Evolutionary conservation across 106 monocot genomes (phyloP).

Genomic region (Agapanthus africanus): DNA sequence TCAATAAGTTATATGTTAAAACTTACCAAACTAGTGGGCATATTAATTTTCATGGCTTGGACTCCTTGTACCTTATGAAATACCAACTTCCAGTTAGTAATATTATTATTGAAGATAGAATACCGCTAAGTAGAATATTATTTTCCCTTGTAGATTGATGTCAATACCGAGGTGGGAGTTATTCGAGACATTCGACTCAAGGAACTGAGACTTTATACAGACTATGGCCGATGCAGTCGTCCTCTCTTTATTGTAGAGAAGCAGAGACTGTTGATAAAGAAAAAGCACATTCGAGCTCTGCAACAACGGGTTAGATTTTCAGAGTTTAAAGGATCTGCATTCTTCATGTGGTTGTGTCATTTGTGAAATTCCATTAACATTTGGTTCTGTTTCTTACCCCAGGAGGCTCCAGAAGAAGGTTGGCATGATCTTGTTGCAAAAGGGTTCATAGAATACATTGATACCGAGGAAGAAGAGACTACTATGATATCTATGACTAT

Average conservation of each 20-base stretch:
- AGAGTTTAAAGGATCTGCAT: not conserved
- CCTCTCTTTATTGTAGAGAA: conserved; percentile 97
- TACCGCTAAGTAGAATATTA: too few relatives aligned
- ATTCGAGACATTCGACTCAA: conserved; percentile 89
- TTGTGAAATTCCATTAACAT: not conserved
- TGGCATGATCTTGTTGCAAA: conserved; percentile 97
- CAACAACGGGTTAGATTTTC: conserved; percentile 67
- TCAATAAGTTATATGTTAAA: too few relatives aligned
- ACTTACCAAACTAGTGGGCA: too few relatives aligned
- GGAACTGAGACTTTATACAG: conserved; percentile 85
- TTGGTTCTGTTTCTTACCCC: not conserved
- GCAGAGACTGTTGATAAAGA: conserved; percentile 87
- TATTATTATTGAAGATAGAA: too few relatives aligned
- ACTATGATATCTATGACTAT: conserved; percentile 99
- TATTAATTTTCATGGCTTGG: too few relatives aligned
- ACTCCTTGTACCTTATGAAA: too few relatives aligned
- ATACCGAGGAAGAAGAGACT: conserved; percentile 97
- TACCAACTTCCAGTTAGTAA: too few relatives aligned
- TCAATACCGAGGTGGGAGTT: conserved; percentile 88
- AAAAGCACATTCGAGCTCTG: conserved; percentile 67
- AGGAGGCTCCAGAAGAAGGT: conserved; percentile 91
- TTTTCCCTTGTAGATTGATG: conserved; percentile 74
- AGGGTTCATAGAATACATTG: conserved; percentile 93
- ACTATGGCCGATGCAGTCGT: conserved; percentile 94
- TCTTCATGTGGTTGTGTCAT: not conserved